Conservation (phyloP, 2,329 filamentous ascomycete genomes). For the Thielaviopsis punctulata region DNA sequence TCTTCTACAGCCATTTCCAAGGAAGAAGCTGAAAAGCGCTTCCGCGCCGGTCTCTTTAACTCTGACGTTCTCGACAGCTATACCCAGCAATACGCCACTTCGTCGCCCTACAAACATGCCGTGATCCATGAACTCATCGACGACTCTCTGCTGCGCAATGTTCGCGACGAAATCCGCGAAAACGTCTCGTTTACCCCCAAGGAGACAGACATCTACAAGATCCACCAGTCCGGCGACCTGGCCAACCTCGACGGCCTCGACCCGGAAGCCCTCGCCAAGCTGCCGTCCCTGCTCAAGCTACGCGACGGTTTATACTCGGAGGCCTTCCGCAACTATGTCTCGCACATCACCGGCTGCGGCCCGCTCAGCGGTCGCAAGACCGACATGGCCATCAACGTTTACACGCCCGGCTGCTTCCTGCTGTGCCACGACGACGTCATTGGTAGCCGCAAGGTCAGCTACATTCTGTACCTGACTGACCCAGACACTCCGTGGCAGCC, state of each 20-base stretch:
- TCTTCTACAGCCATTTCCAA: conserved; percentile 6
- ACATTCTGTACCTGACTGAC: conserved; percentile 89
- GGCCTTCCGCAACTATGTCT: conserved; percentile 76
- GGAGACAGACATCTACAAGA: conserved; percentile 98
- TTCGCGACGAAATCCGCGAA: conserved; percentile 74
- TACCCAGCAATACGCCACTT: conserved; percentile 43
- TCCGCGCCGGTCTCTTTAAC: conserved; percentile 50
- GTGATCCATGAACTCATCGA: conserved; percentile 73
- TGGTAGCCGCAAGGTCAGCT: conserved; percentile 87
- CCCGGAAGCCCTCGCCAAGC: conserved; percentile 63
- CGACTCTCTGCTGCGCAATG: conserved; percentile 63
- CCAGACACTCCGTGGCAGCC: conserved; percentile 80
- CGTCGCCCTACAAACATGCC: conserved; percentile 71
- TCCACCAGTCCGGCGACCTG: conserved; percentile 93
- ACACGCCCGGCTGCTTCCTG: conserved; percentile 88
- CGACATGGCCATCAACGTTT: conserved; percentile 98
- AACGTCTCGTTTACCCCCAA: conserved; percentile 95
- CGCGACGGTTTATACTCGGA: conserved; percentile 88
- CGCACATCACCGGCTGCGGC: conserved; percentile 69
- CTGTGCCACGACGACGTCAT: conserved; percentile 98
- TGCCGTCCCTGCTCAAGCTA: conserved; percentile 81
- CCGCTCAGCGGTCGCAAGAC: conserved; percentile 84
- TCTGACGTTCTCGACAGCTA: conserved; percentile 39
- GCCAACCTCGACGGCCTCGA: conserved; percentile 92
- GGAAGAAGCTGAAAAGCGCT: conserved; percentile 33